Percentiles rank a stretch among this genome's conserved stretches.
Conservation (phyloP, 2,329 filamentous ascomycete species). For the Fusarium sulawesiense region DNA sequence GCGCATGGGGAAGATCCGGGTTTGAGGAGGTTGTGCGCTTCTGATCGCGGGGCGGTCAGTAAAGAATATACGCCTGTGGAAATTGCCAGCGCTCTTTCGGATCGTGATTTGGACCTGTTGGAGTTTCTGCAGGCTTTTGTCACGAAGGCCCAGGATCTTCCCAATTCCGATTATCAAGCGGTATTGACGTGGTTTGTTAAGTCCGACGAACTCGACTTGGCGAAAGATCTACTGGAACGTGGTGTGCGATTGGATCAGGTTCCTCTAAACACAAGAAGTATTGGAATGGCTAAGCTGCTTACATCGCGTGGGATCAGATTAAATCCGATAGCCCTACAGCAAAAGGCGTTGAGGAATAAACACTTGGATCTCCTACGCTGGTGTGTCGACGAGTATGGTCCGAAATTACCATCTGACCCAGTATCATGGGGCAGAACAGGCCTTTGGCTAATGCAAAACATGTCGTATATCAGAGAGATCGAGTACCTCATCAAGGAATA, state of each 20-base stretch:
- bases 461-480: accelerated
- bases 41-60: accelerated
- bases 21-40: not conserved
- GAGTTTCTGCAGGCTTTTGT: not conserved
- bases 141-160: accelerated
- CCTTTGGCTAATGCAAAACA: not conserved
- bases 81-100: not conserved
- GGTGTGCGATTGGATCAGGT: not conserved
- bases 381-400: conserved; percentile 19
- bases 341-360: not conserved
- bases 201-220: not conserved
- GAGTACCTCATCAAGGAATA: conserved; percentile 13
- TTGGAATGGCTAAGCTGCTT: conserved; percentile 4
- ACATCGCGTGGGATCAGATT: not conserved
- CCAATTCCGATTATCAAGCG: not conserved
- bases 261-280: not conserved
- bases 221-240: not conserved
- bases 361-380: not conserved
- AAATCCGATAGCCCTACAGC: not conserved
- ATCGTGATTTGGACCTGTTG: not conserved
- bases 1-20: not conserved
- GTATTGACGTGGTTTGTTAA: not conserved
- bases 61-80: not conserved
- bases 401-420: not conserved
- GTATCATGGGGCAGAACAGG: conserved; percentile 4